Conservation (phyloP, 2,329 filamentous ascomycete genomes). For the Phyllosticta ampelicida region DNA sequence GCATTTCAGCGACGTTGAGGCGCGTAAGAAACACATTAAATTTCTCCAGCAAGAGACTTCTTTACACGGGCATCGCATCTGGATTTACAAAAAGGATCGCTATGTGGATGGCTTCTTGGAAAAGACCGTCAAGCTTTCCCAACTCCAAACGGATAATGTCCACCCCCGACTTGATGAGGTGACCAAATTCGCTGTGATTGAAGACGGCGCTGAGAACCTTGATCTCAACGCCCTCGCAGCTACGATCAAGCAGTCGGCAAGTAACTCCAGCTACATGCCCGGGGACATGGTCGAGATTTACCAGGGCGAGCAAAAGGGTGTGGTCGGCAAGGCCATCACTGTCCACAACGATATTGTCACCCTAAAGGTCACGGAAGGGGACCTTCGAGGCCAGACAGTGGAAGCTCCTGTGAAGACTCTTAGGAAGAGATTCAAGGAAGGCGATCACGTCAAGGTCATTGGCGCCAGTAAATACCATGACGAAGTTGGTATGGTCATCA, state of each 20-base stretch:
- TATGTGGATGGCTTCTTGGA: conserved; percentile 90
- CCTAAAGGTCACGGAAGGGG: conserved; percentile 72
- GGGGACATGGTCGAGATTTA: conserved; percentile 97
- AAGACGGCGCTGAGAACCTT: conserved; percentile 87
- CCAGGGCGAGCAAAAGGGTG: conserved; percentile 86
- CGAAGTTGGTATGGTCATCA: conserved; percentile 94
- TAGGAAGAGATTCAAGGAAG: conserved; percentile 82
- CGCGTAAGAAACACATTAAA: conserved; percentile 71
- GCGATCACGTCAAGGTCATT: conserved; percentile 98
- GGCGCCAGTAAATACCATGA: conserved; percentile 89
- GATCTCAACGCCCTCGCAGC: conserved; percentile 85
- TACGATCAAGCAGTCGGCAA: conserved; percentile 74
- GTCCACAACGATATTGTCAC: conserved; percentile 90
- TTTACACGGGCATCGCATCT: conserved; percentile 59
- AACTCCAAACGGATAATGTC: conserved; percentile 76
- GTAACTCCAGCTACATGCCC: conserved; percentile 73
- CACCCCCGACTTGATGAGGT: conserved; percentile 92
- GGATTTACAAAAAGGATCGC: conserved; percentile 67
- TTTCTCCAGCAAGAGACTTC: conserved; percentile 44
- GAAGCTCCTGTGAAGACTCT: conserved; percentile 88
- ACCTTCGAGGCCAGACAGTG: conserved; percentile 70
- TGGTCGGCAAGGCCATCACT: conserved; percentile 73
- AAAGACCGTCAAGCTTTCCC: conserved; percentile 85
- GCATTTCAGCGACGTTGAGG: conserved; percentile 86
- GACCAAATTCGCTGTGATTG: conserved; percentile 82